phyloP scores from a whole-genome alignment of 2,329 filamentous ascomycete genomes.

The Diaporthe sp. region DNA sequence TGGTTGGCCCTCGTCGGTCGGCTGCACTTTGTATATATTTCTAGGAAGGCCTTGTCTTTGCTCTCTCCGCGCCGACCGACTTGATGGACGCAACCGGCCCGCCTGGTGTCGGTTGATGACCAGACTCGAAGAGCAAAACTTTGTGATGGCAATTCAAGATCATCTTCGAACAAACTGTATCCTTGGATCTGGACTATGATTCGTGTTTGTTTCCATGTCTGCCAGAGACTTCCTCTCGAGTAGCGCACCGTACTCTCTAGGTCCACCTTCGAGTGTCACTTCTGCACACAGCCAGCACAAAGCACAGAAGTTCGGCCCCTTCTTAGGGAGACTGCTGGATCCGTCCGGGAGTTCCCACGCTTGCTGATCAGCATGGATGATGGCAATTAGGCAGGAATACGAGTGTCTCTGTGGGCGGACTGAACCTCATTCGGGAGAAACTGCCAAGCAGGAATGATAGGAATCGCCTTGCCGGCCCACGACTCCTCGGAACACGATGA shows the following conservation, averaged over 20 bases:
- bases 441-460: not conserved
- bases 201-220: not conserved
- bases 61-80: not conserved
- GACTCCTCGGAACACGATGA: not conserved
- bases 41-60: not conserved
- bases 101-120: not conserved
- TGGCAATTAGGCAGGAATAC: not conserved
- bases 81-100: conserved; percentile 20
- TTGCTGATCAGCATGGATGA: not conserved
- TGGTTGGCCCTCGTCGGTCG: conserved; percentile 7
- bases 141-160: conserved; percentile 8
- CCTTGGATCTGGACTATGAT: not conserved
- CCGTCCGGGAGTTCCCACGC: too few species aligned
- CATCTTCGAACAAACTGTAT: not conserved
- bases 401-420: not conserved
- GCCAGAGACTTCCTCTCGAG: too few species aligned
- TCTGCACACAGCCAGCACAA: not conserved
- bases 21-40: not conserved
- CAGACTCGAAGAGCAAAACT: conserved; percentile 13
- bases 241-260: too few species aligned
- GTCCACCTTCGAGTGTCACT: too few species aligned
- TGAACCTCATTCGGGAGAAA: not conserved
- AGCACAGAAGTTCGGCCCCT: not conserved
- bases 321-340: not conserved
- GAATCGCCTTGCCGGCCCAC: not conserved